Evolutionary conservation across 805 yeast species (phyloP).

Genomic region (Pichia membranifaciens): DNA sequence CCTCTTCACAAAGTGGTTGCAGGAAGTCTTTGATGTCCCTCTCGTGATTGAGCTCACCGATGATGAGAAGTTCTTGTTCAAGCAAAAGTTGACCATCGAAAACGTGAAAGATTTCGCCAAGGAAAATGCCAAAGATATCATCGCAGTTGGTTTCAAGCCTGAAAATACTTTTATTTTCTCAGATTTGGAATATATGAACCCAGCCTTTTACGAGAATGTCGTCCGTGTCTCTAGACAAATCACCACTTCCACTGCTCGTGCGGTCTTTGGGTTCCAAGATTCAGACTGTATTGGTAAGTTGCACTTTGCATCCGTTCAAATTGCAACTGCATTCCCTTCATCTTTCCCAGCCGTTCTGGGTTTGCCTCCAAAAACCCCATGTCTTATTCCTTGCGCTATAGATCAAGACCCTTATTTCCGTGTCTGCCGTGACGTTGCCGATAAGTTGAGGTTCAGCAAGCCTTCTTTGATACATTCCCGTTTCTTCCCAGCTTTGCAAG

Average conservation of each 20-base stretch:
- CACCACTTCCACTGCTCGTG: slow-evolving; percentile 94
- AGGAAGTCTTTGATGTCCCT: slow-evolving; percentile 95
- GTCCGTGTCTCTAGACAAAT: slow-evolving; percentile 90
- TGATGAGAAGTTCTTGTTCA: slow-evolving; percentile 94
- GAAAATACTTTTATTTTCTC: slow-evolving; percentile 94
- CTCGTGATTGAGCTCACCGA: slow-evolving; percentile 91
- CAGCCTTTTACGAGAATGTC: slow-evolving; percentile 89
- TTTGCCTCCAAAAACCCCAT: slow-evolving; percentile 82
- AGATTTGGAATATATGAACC: slow-evolving; percentile 88
- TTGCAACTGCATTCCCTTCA: slow-evolving; percentile 92
- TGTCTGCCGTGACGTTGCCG: slow-evolving; percentile 96
- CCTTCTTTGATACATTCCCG: slow-evolving; percentile 91
- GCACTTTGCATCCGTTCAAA: slow-evolving; percentile 94
- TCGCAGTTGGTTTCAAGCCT: slow-evolving; percentile 90
- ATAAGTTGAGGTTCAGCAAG: slow-evolving; percentile 80
- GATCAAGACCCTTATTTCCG: slow-evolving; percentile 99
- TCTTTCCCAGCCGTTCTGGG: slow-evolving; percentile 93
- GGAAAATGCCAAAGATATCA: slow-evolving; percentile 88
- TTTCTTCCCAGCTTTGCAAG: slow-evolving; percentile 98
- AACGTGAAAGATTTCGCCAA: slow-evolving; percentile 77
- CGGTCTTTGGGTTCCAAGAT: slow-evolving; percentile 95
- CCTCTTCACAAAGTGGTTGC: slow-evolving; percentile 94
- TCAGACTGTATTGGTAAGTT: slow-evolving; percentile 90
- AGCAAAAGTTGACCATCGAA: slow-evolving; percentile 79
- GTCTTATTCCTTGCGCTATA: slow-evolving; percentile 97